phyloP scores from a whole-genome alignment of 805 yeast genomes.

The Priceomyces castillae region DNA sequence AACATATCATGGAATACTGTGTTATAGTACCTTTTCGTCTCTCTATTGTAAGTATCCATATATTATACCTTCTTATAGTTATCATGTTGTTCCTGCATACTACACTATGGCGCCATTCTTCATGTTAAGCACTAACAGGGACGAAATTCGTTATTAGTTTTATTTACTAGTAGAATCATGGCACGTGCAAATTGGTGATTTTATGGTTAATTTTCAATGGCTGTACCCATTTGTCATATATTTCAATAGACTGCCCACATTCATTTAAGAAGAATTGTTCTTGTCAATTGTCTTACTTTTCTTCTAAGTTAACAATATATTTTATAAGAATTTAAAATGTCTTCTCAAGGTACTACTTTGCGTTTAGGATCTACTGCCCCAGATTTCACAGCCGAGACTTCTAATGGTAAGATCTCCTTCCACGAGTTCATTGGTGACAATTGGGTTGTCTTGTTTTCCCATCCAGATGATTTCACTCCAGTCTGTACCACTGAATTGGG shows the following conservation, averaged over 20 bases:
- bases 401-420: slow-evolving; percentile 80
- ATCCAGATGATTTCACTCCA: slow-evolving; percentile 96
- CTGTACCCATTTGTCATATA: background rate
- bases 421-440: slow-evolving; percentile 82
- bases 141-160: background rate
- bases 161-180: slow-evolving; percentile 6
- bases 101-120: background rate
- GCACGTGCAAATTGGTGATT: slow-evolving; percentile 23
- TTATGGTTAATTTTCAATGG: background rate
- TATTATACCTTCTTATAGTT: too few species aligned
- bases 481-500: slow-evolving; percentile 96
- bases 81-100: too few species aligned
- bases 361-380: slow-evolving; percentile 88
- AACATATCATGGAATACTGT: too few species aligned
- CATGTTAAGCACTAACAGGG: too few species aligned
- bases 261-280: background rate
- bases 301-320: background rate
- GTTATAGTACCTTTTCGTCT: too few species aligned
- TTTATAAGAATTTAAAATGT: slow-evolving; percentile 7
- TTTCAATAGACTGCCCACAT: background rate
- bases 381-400: slow-evolving; percentile 78
- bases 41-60: too few species aligned
- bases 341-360: slow-evolving; percentile 22
- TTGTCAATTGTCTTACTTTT: background rate
- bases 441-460: slow-evolving; percentile 89